These are phyloP conservation scores for Mucor ambiguus DNA, from an alignment of 371 early-diverging fungal genomes.

Conservation along the genomic window DNA sequence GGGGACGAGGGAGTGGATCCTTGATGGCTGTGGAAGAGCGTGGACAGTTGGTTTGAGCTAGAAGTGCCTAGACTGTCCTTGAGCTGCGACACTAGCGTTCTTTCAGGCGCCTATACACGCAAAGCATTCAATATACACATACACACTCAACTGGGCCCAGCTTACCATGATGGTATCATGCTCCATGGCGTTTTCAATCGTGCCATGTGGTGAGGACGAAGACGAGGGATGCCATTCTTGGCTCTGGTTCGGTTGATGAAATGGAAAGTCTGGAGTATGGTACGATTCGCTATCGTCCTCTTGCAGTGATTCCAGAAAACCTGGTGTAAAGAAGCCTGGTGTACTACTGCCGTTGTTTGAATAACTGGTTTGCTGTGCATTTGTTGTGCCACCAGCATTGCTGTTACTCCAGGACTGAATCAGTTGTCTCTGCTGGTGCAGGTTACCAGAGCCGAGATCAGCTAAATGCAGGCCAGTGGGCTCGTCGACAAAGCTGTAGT, in stretches of 20 bases:
- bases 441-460: slow-evolving; percentile 6
- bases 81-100: neutral
- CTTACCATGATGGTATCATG: slow-evolving; percentile 18
- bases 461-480: neutral
- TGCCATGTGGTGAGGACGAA: neutral
- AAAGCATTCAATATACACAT: neutral
- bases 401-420: slow-evolving; percentile 3
- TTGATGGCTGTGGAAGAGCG: neutral
- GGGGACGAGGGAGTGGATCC: slow-evolving; percentile 2
- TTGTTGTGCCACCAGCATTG: neutral
- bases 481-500: slow-evolving; percentile 1
- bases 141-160: neutral
- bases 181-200: slow-evolving; percentile 2
- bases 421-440: slow-evolving; percentile 1
- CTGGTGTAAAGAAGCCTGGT: slow-evolving; percentile 71
- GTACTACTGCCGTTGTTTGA: slow-evolving; percentile 34
- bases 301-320: slow-evolving; percentile 65
- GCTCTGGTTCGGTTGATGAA: slow-evolving; percentile 4
- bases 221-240: neutral
- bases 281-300: slow-evolving; percentile 33
- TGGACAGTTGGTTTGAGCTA: neutral
- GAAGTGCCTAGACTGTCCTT: neutral
- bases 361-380: slow-evolving; percentile 1
- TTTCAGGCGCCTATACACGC: slow-evolving; percentile 1
- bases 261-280: slow-evolving; percentile 1